phyloP scores from a whole-genome alignment of 768 basidiomycete species.

The Hypholoma sublateritium region DNA sequence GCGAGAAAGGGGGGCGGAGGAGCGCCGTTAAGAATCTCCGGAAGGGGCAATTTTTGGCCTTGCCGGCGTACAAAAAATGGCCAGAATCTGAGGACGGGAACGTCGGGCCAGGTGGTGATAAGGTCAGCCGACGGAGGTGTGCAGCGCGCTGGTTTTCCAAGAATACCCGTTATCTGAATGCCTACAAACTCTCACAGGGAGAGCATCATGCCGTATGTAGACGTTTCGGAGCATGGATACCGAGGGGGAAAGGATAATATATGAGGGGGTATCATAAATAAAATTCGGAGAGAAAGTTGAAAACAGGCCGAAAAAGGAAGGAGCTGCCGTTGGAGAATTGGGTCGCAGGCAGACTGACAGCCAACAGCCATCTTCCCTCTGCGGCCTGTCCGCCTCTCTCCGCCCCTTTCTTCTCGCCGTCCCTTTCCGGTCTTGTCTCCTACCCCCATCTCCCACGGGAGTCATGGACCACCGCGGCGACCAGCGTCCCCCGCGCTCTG shows the following conservation, averaged over 20 bases:
- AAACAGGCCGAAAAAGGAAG: conserved; percentile 18
- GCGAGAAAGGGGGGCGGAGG: no score
- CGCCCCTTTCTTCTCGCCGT: conserved; percentile 14
- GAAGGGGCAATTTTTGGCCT: no score
- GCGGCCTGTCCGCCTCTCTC: conserved; percentile 21
- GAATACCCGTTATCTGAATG: no score
- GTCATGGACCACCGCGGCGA: conserved; percentile 33
- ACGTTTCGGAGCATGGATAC: not conserved
- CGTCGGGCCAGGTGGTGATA: no score
- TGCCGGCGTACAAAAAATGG: no score
- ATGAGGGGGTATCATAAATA: not conserved
- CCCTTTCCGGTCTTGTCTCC: conserved; percentile 10
- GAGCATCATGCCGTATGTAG: not conserved
- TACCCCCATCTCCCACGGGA: conserved; percentile 33
- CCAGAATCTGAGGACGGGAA: no score
- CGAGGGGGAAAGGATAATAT: no score
- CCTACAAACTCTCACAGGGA: no score
- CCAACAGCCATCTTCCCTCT: conserved; percentile 21
- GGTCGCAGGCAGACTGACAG: conserved; percentile 19
- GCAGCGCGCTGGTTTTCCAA: no score
- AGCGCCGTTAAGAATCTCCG: no score
- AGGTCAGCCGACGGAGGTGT: no score
- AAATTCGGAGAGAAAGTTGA: conserved; percentile 6
- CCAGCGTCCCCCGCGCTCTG: conserved; percentile 55
- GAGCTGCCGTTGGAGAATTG: conserved; percentile 11